Conservation (phyloP, 345 rosid species). For the Eucalyptus curtisii region DNA sequence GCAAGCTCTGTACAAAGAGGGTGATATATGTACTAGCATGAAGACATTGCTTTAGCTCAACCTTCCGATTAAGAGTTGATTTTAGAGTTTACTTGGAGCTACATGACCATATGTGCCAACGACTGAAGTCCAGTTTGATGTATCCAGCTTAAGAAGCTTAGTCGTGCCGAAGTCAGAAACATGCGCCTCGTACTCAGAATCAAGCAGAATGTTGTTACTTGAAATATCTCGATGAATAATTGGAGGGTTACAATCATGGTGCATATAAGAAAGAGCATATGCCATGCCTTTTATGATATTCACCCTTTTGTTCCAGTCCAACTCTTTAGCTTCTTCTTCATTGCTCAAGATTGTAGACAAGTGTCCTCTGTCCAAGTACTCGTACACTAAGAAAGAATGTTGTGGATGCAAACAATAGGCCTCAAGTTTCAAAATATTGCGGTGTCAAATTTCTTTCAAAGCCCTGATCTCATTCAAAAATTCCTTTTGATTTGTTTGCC, state of each 20-base stretch:
- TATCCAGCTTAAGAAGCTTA: slow-evolving; percentile 2
- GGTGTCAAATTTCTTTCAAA: background rate
- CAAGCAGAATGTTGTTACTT: background rate
- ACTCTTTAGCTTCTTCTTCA: background rate
- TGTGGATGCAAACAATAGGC: background rate
- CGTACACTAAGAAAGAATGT: background rate
- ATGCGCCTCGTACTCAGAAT: background rate
- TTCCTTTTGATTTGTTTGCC: background rate
- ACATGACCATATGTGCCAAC: background rate
- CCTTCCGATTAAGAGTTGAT: background rate
- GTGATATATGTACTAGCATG: background rate
- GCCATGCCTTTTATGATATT: background rate
- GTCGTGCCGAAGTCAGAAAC: background rate
- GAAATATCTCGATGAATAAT: background rate
- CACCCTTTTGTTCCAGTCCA: background rate
- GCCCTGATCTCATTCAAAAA: background rate
- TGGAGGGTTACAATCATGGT: background rate
- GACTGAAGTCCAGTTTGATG: slow-evolving; percentile 1
- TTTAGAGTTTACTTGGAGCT: background rate
- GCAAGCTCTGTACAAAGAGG: slow-evolving; percentile 3
- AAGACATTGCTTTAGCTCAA: background rate
- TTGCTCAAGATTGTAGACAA: background rate
- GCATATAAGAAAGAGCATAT: background rate
- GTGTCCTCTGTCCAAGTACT: background rate
- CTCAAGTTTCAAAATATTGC: background rate